Percentiles rank a stretch among this genome's conserved stretches.
Conservation (phyloP, 2,329 filamentous ascomycete species). For the Neurospora sp. region DNA sequence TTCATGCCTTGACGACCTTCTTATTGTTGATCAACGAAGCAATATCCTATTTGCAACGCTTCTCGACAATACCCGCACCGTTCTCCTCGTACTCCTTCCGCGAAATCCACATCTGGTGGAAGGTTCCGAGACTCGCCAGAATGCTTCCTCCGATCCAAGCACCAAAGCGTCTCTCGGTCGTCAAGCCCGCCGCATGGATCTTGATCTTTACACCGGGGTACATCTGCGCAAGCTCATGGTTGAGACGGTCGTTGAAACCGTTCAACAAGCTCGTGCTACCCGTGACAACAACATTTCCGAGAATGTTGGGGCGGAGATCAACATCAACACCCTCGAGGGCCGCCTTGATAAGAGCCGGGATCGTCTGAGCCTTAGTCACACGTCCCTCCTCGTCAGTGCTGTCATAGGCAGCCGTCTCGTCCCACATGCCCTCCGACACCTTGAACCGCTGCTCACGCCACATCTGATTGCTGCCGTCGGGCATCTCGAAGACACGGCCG, state of each 20-base stretch:
- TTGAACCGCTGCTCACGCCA: conserved; percentile 84
- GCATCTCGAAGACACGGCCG: conserved; percentile 90
- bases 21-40: not conserved
- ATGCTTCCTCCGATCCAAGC: conserved; percentile 97
- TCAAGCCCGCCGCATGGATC: conserved; percentile 77
- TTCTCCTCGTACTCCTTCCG: conserved; percentile 98
- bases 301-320: conserved; percentile 72
- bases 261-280: conserved; percentile 81
- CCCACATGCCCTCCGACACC: conserved; percentile 83
- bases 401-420: conserved; percentile 63
- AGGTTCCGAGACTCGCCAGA: conserved; percentile 86
- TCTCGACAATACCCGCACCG: conserved; percentile 82
- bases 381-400: conserved; percentile 30
- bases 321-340: conserved; percentile 76
- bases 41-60: conserved; percentile 69
- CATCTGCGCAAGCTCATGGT: conserved; percentile 69
- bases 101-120: conserved; percentile 99
- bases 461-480: conserved; percentile 91
- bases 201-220: conserved; percentile 83
- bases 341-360: conserved; percentile 72
- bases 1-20: not conserved
- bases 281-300: conserved; percentile 87
- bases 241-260: conserved; percentile 84
- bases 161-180: conserved; percentile 82
- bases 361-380: conserved; percentile 64